Conservation (phyloP, 2,329 filamentous ascomycete species). For the Boeremia lycopersici region DNA sequence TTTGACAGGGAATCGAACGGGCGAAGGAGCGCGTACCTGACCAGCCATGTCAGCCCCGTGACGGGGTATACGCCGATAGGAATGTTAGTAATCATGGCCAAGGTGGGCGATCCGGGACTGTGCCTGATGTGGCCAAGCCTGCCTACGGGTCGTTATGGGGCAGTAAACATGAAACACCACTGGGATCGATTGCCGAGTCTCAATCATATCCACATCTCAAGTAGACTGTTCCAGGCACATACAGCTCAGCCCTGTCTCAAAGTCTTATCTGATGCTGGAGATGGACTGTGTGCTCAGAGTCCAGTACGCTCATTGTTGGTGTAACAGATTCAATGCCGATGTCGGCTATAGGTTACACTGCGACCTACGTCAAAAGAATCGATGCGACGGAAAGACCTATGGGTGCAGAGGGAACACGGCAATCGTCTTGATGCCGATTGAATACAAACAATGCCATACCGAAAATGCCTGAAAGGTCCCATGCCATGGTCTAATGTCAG, state of each 20-base stretch:
- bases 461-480: background rate
- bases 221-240: background rate
- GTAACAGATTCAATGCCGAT: background rate
- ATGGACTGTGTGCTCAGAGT: background rate
- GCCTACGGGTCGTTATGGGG: background rate
- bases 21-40: background rate
- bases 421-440: background rate
- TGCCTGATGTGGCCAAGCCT: background rate
- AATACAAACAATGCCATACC: background rate
- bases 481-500: too few species aligned
- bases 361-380: background rate
- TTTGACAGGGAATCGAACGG: slow-evolving; percentile 1
- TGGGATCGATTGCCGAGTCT: background rate
- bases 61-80: background rate
- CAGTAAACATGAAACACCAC: slow-evolving; percentile 10
- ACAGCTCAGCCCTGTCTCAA: background rate
- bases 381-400: background rate
- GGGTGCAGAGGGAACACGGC: background rate
- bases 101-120: background rate
- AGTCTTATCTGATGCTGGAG: background rate
- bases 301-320: background rate
- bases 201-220: background rate
- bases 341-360: background rate
- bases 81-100: background rate
- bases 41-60: background rate